Evolutionary conservation across 495 filamentous ascomycete species (phyloP).

Genomic region (Trichocladium antarcticum): DNA sequence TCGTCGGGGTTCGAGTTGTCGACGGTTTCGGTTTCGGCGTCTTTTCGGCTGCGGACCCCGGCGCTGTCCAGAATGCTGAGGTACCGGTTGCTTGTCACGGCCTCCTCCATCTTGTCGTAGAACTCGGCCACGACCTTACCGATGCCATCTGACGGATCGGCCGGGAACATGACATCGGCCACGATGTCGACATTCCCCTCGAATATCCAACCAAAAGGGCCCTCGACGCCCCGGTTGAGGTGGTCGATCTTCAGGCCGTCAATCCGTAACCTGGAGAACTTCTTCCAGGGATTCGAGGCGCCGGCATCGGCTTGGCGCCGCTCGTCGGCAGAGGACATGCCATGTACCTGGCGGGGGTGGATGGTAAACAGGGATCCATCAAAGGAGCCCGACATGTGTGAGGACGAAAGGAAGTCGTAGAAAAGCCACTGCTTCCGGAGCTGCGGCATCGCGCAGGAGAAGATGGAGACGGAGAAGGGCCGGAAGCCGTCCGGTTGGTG

Average conservation of each 20-base stretch:
- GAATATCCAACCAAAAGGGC: slow-evolving; percentile 95
- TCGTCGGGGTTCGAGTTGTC: slow-evolving; percentile 10
- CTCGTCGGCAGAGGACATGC: slow-evolving; percentile 37
- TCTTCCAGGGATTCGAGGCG: slow-evolving; percentile 65
- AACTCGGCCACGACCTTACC: slow-evolving; percentile 88
- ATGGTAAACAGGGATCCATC: slow-evolving; percentile 96
- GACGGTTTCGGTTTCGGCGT: slow-evolving; percentile 19
- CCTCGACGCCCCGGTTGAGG: slow-evolving; percentile 84
- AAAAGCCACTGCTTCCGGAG: slow-evolving; percentile 93
- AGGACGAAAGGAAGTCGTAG: slow-evolving; percentile 92
- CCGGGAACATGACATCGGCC: slow-evolving; percentile 85
- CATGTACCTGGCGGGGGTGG: slow-evolving; percentile 83
- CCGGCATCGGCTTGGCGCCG: slow-evolving; percentile 34
- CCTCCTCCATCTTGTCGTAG: slow-evolving; percentile 87
- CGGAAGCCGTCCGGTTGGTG: slow-evolving; percentile 85
- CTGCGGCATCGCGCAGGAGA: slow-evolving; percentile 84
- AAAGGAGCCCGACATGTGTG: slow-evolving; percentile 89
- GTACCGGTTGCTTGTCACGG: slow-evolving; percentile 64
- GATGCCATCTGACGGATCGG: slow-evolving; percentile 73
- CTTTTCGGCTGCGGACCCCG: slow-evolving; percentile 3
- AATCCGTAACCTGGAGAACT: slow-evolving; percentile 79
- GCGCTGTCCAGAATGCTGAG: slow-evolving; percentile 35
- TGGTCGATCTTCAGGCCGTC: slow-evolving; percentile 93
- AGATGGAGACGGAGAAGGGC: slow-evolving; percentile 90
- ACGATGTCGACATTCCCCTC: slow-evolving; percentile 95